Evolutionary conservation across 1,284 basidiomycete species (phyloP), one percentile per base, ranked within the genome.

Genomic region (Caloboletus inedulis): DNA sequence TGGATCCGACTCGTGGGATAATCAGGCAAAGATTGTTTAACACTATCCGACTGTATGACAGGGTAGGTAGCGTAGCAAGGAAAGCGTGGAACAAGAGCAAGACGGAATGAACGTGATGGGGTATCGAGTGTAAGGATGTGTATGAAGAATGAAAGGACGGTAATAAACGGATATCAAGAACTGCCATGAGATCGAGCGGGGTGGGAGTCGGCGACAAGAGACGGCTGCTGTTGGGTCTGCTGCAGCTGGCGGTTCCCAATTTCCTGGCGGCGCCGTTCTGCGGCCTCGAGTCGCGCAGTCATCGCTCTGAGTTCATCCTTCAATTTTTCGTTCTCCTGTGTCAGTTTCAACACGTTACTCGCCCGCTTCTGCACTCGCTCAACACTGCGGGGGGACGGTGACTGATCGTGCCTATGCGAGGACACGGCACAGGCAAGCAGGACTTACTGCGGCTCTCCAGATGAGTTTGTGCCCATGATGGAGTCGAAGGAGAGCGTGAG

Each of bases 241-340:
- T 55, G 59, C 45, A 71, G 57, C 51, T 63, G 63, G 30, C 58
- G 74, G 65, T 60, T 71, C 59, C 64, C 76, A 47, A 88, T 69
- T 68, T 84, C 81, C 58, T 74, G 73, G 62, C 82, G 78, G 59
- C 76, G 78, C 53, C 80, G 76, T 70, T 89, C 87, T 25, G 84
- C 85, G 33, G 83, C 83, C 69, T 88, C 85, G 56, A 90, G 72
- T 59, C 87, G 74, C 58, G 84, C 85, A 21, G 79, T 78, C 85
- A 90, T 85, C 47, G 82, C 85, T 63, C 77, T 80, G 62, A 90
- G 75, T 69, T 89, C 82, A 43, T 78, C 83, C 68, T 85, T 82
- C 57, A 90, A 73, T 68, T 84, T 86, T 65, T 87, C 85, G 69
- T 89, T 86, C 74, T 90, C 87, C 70, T 86, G 76, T 16, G 84